phyloP scores from a whole-genome alignment of 805 yeast species.

The Candida silvatica region DNA sequence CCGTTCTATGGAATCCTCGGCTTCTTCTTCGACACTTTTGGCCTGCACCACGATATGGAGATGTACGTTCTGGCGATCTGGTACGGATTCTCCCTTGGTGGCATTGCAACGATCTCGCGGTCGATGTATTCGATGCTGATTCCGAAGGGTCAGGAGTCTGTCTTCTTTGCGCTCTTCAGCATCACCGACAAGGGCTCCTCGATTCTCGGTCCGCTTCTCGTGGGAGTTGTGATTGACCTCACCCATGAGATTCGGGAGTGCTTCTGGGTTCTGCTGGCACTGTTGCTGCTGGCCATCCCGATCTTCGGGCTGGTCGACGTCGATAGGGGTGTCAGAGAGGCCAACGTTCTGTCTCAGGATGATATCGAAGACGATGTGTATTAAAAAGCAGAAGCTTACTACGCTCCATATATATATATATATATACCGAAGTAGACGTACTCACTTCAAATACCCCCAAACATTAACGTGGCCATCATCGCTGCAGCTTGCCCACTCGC shows the following conservation, averaged over 20 bases:
- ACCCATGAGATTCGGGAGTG: slow-evolving; percentile 71
- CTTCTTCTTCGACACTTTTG: slow-evolving; percentile 43
- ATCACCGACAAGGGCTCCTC: slow-evolving; percentile 79
- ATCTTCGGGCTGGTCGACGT: slow-evolving; percentile 47
- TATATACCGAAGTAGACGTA: background rate
- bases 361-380: background rate
- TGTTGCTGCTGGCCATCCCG: slow-evolving; percentile 49
- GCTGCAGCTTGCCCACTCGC: slow-evolving; percentile 62
- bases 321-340: slow-evolving; percentile 45
- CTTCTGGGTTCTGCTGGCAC: slow-evolving; percentile 50
- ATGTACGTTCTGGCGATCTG: slow-evolving; percentile 62
- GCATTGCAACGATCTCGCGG: slow-evolving; percentile 60
- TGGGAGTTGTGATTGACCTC: slow-evolving; percentile 64
- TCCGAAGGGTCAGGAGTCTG: slow-evolving; percentile 68
- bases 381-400: background rate
- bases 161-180: slow-evolving; percentile 67
- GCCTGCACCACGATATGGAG: slow-evolving; percentile 56
- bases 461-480: slow-evolving; percentile 69
- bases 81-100: slow-evolving; percentile 74
- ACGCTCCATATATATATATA: background rate
- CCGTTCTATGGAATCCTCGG: slow-evolving; percentile 70
- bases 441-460: slow-evolving; percentile 30
- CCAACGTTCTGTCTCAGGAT: slow-evolving; percentile 5
- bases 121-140: slow-evolving; percentile 60
- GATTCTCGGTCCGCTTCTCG: slow-evolving; percentile 61